These are phyloP conservation scores for Angomonas deanei DNA, from an alignment of 208 protist genomes.

Conservation along the genomic window DNA sequence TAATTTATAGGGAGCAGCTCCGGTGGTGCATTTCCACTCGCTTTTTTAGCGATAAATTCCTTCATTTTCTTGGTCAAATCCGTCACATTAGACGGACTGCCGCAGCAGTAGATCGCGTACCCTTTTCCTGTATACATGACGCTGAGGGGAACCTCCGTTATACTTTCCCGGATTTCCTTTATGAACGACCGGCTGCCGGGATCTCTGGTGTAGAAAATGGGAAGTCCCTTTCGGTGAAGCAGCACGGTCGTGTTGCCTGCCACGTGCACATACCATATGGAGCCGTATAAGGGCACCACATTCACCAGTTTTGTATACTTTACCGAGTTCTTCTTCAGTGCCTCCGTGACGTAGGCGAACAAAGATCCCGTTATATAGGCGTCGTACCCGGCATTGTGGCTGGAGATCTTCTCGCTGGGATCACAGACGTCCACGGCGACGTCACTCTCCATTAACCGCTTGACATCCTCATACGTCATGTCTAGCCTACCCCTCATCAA, in stretches of 20 bases:
- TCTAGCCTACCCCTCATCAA: conserved; percentile 36
- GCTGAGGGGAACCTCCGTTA: too few species aligned
- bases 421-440: background rate
- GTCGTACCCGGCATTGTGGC: conserved; percentile 45
- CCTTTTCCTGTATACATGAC: too few species aligned
- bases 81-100: too few species aligned
- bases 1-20: too few species aligned
- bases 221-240: background rate
- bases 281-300: conserved; percentile 23
- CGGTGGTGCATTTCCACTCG: too few species aligned
- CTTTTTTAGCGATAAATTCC: too few species aligned
- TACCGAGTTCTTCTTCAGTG: conserved; percentile 2
- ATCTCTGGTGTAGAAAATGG: background rate
- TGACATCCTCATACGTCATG: background rate
- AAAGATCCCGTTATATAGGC: conserved; percentile 50
- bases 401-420: too few species aligned
- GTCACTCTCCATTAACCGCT: background rate
- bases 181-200: too few species aligned
- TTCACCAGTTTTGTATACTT: background rate
- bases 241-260: background rate
- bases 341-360: conserved; percentile 32
- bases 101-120: too few species aligned
- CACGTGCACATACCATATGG: conserved; percentile 21
- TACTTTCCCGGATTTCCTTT: too few species aligned
- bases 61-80: too few species aligned